Conservation (phyloP, 768 basidiomycete species). For the Tylopilus felleus region DNA sequence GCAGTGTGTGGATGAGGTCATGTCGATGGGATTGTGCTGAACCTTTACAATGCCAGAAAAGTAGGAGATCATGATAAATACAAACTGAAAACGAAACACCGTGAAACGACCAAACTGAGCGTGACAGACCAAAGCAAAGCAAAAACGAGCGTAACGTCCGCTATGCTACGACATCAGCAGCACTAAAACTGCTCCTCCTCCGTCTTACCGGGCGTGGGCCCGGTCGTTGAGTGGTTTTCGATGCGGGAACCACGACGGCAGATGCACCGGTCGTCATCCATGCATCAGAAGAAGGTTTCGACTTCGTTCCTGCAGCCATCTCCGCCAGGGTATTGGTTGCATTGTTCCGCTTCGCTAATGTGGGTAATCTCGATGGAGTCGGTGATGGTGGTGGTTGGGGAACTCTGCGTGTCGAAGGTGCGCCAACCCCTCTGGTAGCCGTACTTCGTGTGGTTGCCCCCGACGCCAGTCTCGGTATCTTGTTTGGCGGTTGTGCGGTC, state of each 20-base stretch:
- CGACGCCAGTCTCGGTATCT: constrained; percentile 63
- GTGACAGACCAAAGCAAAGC: constrained; percentile 12
- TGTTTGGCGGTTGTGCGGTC: constrained; percentile 54
- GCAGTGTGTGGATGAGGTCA: constrained; percentile 11
- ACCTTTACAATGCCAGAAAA: constrained; percentile 28
- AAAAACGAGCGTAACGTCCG: constrained; percentile 5
- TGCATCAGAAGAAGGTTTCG: constrained; percentile 45
- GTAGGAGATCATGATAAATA: constrained; percentile 31
- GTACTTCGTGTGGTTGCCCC: constrained; percentile 51
- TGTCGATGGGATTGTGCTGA: constrained; percentile 20
- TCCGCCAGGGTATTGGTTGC: constrained; percentile 47
- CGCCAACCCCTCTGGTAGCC: constrained; percentile 32
- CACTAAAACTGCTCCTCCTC: constrained; percentile 83
- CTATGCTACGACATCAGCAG: constrained; percentile 80
- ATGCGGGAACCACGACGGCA: constrained; percentile 67
- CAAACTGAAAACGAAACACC: constrained; percentile 8
- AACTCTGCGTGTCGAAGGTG: constrained; percentile 35
- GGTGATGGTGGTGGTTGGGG: constrained; percentile 58
- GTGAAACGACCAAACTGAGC: constrained; percentile 1
- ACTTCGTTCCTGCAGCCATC: constrained; percentile 39
- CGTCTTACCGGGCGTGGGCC: constrained; percentile 70
- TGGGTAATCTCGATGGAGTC: constrained; percentile 74
- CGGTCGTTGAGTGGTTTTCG: constrained; percentile 66
- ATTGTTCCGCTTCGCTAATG: constrained; percentile 57
- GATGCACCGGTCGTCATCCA: constrained; percentile 76